Conservation (phyloP, 2,329 filamentous ascomycete genomes). For the Capronia epimyces region DNA sequence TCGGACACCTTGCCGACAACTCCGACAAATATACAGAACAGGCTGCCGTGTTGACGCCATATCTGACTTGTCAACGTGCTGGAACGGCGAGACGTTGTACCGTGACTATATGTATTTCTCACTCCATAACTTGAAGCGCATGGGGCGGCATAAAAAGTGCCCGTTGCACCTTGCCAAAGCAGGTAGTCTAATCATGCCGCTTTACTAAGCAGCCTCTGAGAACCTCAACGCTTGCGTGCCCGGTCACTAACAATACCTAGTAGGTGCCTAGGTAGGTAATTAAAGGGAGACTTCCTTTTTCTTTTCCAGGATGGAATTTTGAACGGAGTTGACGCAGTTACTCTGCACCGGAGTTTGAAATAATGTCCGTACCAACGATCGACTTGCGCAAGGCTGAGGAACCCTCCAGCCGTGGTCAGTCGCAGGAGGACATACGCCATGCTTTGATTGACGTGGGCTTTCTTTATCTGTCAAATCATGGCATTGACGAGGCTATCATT, state of each 20-base stretch:
- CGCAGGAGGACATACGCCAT: conserved; percentile 21
- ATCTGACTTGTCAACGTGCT: background rate
- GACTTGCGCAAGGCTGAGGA: conserved; percentile 32
- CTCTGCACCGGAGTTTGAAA: no score
- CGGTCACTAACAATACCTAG: no score
- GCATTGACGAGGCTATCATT: conserved; percentile 21
- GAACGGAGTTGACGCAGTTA: no score
- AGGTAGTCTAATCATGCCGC: background rate
- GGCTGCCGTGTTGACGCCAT: conserved; percentile 29
- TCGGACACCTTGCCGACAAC: conserved; percentile 20
- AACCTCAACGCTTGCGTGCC: background rate
- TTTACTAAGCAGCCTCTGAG: background rate
- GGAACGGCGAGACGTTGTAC: no score
- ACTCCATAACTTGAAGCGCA: background rate
- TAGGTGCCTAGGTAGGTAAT: no score
- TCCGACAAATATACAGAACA: conserved; percentile 37
- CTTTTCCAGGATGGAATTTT: no score
- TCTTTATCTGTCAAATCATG: conserved; percentile 31
- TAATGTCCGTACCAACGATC: conserved; percentile 32
- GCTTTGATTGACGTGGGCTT: conserved; percentile 29
- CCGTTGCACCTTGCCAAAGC: background rate
- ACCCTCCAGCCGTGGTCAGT: conserved; percentile 3
- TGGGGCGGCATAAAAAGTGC: background rate
- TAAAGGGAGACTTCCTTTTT: no score
- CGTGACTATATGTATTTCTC: no score